These are phyloP conservation scores for Chenopodium suecicum DNA, from an alignment of 148 eudicot genomes.

Conservation along the genomic window DNA sequence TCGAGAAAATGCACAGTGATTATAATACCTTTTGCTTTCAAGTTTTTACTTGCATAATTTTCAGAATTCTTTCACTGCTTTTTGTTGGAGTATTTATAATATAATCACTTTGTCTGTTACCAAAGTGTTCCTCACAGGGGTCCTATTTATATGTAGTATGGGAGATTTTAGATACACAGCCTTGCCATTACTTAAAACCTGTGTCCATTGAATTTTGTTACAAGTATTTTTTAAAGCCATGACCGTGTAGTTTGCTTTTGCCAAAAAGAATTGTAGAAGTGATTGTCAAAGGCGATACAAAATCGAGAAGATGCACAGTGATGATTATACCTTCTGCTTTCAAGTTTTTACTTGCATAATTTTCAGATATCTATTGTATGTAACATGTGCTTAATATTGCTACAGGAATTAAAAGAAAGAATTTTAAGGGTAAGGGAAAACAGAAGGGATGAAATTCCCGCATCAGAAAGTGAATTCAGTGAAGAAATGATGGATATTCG, in stretches of 20 bases:
- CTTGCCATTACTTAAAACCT: not conserved
- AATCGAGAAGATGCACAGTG: not conserved
- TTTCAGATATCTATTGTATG: not conserved
- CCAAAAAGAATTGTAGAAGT: not conserved
- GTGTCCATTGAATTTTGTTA: not conserved
- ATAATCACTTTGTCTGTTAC: not conserved
- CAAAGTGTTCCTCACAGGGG: not conserved
- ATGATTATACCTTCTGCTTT: not conserved
- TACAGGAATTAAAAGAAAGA: conserved; percentile 84
- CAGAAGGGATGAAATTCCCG: conserved; percentile 49
- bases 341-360: not conserved
- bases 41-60: not conserved
- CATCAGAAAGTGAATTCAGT: conserved; percentile 68
- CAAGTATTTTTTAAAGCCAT: not conserved
- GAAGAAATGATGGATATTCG: conserved; percentile 89
- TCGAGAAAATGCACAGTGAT: not conserved
- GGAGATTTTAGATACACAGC: not conserved
- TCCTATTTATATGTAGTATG: not conserved
- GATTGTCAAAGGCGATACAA: not conserved
- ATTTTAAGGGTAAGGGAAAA: conserved; percentile 62
- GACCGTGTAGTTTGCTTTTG: not conserved
- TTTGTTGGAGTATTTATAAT: no score
- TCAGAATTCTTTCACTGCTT: no score
- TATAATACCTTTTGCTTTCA: not conserved
- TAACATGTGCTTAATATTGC: not conserved